Evolutionary conservation across 495 filamentous ascomycete genomes (phyloP).

Genomic region (Aspergillus funiculosus): DNA sequence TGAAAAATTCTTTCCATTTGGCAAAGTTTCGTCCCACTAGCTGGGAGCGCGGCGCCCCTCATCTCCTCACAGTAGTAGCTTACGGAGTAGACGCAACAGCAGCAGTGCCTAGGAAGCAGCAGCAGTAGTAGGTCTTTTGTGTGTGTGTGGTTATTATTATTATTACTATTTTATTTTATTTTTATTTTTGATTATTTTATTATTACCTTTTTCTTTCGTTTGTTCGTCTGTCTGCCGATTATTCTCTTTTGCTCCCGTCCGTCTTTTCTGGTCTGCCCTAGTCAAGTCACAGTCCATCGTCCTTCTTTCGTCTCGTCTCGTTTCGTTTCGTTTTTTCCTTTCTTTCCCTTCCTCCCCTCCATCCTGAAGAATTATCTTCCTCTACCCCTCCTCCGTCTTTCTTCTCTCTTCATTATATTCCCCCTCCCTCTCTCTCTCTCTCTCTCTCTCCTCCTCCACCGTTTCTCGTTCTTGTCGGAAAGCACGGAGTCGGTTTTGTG

Average conservation of each 20-base stretch:
- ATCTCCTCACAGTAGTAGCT: slow-evolving; percentile 16
- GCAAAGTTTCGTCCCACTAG: slow-evolving; percentile 23
- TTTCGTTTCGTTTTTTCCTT: slow-evolving; percentile 17
- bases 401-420: slow-evolving; percentile 26
- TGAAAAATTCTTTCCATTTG: slow-evolving; percentile 12
- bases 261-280: slow-evolving; percentile 25
- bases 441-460: slow-evolving; percentile 29
- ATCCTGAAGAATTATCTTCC: slow-evolving; percentile 31
- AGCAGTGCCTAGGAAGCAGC: slow-evolving; percentile 7
- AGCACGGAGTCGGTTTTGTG: slow-evolving; percentile 43
- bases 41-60: slow-evolving; percentile 21
- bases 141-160: slow-evolving; percentile 12
- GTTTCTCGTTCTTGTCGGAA: slow-evolving; percentile 38
- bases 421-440: slow-evolving; percentile 26
- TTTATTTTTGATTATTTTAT: slow-evolving; percentile 7
- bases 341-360: slow-evolving; percentile 31
- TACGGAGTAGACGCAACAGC: slow-evolving; percentile 3
- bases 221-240: slow-evolving; percentile 18
- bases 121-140: slow-evolving; percentile 15
- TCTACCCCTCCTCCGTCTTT: slow-evolving; percentile 44
- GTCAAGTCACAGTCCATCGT: slow-evolving; percentile 17
- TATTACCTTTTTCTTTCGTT: slow-evolving; percentile 12
- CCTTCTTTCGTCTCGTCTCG: slow-evolving; percentile 18
- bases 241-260: slow-evolving; percentile 19
- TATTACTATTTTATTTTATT: slow-evolving; percentile 20